Evolutionary conservation across 768 basidiomycete genomes (phyloP), one percentile per base, ranked within the genome.

Genomic region (Boletus fagicola): DNA sequence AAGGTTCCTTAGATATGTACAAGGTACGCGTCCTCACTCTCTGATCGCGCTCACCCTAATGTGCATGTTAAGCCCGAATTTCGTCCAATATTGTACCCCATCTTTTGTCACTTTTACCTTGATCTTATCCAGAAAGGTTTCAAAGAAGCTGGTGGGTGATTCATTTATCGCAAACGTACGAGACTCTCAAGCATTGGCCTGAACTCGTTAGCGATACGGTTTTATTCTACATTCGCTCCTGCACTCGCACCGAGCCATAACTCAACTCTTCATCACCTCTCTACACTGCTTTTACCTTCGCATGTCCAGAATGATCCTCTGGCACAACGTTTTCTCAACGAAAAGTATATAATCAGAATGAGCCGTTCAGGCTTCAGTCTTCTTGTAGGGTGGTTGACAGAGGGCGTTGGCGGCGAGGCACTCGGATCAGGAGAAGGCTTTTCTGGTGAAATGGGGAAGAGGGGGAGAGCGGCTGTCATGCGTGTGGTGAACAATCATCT

Each of bases 71-170:
- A 98, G 90, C 92, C 93, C 53, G 95, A 99, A 73, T 90, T 99
- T 65, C 82, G 90, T 45, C 94, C 92, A 45, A 88, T 99, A 36
- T 75, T 97, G 16, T 97, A 94, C 68, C 97, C 97, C 3, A 90
- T 99, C 60, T 98, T 98, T 69, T 93, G 91, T 49, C 94, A 99
- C 73, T 98, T 98, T 69, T 98, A 96, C 72, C 79, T 99, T 31
- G 96, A 98, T 71, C 81, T 99, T 49, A 86, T 98, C 47, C 88
- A 94, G 64, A 85, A 87, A 50, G 94, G 92, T 11, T 93, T 91
- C 72, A 87, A 90, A 68, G 90, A 92, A 68, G 90, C 94, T 62
- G 95, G 95, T 89, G 68, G 60, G 86, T 74, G 49, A 20, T 43
- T 31, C 48, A 4, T 46, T 45, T 40, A 24, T 44, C 44, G 9